These are phyloP conservation scores for Coniochaeta sp. DNA, from an alignment of 2,329 filamentous ascomycete species.

Conservation along the genomic window DNA sequence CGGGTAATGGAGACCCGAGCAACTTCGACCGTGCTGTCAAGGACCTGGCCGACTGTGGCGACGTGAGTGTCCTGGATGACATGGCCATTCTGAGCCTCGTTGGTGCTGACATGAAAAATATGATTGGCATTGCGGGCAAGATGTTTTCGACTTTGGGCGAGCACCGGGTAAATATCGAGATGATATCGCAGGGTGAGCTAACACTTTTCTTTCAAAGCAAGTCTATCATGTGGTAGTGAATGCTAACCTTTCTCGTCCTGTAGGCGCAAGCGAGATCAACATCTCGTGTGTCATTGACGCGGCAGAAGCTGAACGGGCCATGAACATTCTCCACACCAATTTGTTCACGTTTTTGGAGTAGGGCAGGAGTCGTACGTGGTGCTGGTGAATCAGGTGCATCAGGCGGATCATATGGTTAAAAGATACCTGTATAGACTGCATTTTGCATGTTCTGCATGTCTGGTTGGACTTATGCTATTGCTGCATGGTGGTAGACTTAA, in stretches of 20 bases:
- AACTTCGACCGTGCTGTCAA: conserved; percentile 61
- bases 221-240: background rate
- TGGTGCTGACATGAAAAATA: conserved; percentile 94
- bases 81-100: conserved; percentile 97
- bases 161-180: conserved; percentile 94
- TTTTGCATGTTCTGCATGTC: background rate
- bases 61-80: conserved; percentile 80
- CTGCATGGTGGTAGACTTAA: background rate
- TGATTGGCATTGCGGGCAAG: conserved; percentile 84
- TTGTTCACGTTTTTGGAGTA: conserved; percentile 92
- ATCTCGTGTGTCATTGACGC: conserved; percentile 97
- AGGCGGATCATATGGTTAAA: background rate
- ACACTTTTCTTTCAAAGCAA: background rate
- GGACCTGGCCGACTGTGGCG: conserved; percentile 73
- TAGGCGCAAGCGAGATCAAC: conserved; percentile 96
- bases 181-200: conserved; percentile 89
- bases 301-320: conserved; percentile 80
- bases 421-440: background rate
- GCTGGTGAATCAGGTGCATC: background rate
- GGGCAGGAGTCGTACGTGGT: background rate
- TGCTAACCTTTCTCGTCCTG: conserved; percentile 7
- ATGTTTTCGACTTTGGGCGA: conserved; percentile 96
- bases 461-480: background rate
- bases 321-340: conserved; percentile 95
- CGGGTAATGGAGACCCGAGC: conserved; percentile 56